Percentiles rank a stretch among this genome's conserved stretches.
These are phyloP conservation scores for Ophiocordyceps australis DNA, from an alignment of 2,329 filamentous ascomycete species.

Conservation along the genomic window DNA sequence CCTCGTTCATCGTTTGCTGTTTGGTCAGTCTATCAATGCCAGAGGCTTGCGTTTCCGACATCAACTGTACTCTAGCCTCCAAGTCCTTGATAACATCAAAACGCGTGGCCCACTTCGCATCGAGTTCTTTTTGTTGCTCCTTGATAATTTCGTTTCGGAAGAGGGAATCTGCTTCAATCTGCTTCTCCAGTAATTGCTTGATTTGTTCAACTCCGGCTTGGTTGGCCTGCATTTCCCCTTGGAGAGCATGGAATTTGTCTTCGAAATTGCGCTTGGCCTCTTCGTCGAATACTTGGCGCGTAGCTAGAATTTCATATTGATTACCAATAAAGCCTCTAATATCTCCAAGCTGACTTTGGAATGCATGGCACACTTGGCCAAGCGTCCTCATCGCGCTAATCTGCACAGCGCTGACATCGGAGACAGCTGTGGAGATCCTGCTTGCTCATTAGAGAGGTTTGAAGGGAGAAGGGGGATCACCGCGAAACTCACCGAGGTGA, in stretches of 20 bases:
- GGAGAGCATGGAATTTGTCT: neutral
- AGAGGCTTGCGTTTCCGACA: conserved; percentile 4
- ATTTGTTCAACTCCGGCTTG: conserved; percentile 5
- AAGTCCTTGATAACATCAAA: conserved; percentile 6
- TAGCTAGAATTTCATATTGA: neutral
- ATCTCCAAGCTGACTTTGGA: neutral
- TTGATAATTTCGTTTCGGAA: conserved; percentile 2
- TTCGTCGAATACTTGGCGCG: neutral
- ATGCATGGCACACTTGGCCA: neutral
- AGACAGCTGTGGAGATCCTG: no score
- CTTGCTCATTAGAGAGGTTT: no score
- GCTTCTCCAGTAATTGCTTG: conserved; percentile 3
- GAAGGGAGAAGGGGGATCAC: no score
- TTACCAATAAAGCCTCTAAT: neutral
- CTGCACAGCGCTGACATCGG: neutral
- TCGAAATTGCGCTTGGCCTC: neutral
- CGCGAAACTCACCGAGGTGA: no score
- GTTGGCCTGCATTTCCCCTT: conserved; percentile 1
- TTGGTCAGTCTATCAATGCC: conserved; percentile 6
- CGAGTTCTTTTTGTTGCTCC: conserved; percentile 3
- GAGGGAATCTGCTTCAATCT: conserved; percentile 1
- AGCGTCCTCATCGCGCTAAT: neutral
- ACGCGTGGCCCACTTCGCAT: conserved; percentile 5
- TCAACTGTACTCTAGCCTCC: conserved; percentile 5
- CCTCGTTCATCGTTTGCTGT: conserved; percentile 2